A percentile compares a stretch with the other conserved stretches of the same genome.
These are phyloP conservation scores for Neophaeococcomyces mojaviensis DNA, from an alignment of 2,329 filamentous ascomycete genomes.

Conservation along the genomic window DNA sequence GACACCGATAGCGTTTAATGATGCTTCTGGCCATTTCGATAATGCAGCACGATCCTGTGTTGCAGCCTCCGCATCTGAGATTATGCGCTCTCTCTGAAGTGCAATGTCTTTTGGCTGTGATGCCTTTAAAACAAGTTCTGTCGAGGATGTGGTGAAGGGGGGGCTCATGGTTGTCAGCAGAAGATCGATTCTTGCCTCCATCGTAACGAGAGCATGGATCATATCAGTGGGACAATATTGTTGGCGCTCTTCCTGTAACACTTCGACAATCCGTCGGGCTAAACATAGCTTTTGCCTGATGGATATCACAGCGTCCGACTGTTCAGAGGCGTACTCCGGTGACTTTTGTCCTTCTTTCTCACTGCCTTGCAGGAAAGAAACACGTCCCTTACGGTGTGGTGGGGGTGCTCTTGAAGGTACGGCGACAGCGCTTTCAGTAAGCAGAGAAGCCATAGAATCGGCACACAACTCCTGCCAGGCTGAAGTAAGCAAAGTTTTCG, in stretches of 20 bases:
- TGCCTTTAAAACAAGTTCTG: constrained; percentile 16
- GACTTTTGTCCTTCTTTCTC: background rate
- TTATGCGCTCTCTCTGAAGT: constrained; percentile 10
- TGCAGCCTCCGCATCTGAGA: constrained; percentile 9
- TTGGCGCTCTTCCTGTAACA: background rate
- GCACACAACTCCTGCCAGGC: constrained; percentile 31
- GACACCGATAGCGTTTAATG: background rate
- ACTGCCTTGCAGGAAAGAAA: constrained; percentile 18
- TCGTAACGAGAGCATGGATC: constrained; percentile 15
- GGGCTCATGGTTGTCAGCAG: constrained; percentile 19
- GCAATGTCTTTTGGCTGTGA: constrained; percentile 15
- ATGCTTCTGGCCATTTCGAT: background rate
- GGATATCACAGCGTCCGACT: background rate
- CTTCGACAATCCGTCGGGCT: background rate
- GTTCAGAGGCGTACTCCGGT: background rate
- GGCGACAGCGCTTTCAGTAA: constrained; percentile 88
- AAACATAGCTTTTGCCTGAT: background rate
- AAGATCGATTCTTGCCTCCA: constrained; percentile 17
- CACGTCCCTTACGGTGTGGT: constrained; percentile 44
- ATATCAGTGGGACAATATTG: constrained; percentile 12
- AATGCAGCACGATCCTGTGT: constrained; percentile 10
- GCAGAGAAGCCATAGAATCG: constrained; percentile 75
- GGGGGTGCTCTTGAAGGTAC: constrained; percentile 35
- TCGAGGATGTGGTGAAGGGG: constrained; percentile 14
- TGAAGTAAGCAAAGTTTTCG: constrained; percentile 12